These are phyloP conservation scores for Talinum fruticosum DNA, from an alignment of 148 eudicot species.

Conservation along the genomic window DNA sequence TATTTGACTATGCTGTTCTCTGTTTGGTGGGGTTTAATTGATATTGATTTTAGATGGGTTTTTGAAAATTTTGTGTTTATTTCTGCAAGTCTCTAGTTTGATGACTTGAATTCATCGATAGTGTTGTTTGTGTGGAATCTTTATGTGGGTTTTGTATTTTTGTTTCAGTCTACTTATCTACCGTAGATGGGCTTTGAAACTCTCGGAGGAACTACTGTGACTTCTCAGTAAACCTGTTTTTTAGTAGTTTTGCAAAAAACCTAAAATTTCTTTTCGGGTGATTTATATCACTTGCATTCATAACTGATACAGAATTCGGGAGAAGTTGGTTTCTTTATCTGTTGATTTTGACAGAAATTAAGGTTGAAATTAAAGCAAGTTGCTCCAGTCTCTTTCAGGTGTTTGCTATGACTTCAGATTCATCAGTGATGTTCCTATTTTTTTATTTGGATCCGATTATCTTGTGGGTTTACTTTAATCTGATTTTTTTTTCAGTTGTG, in stretches of 20 bases:
- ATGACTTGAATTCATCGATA: not conserved
- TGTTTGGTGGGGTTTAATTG: not conserved
- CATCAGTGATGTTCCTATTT: not conserved
- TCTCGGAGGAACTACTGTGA: too few species aligned
- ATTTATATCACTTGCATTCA: not conserved
- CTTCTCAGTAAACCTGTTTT: too few species aligned
- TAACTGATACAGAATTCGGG: not conserved
- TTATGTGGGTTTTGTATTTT: conserved; percentile 9
- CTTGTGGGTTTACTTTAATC: conserved; percentile 11
- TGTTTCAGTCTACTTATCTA: not conserved
- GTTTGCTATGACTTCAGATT: not conserved
- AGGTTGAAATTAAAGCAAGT: not conserved
- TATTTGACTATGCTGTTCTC: not conserved
- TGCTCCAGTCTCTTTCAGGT: not conserved
- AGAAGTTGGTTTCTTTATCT: not conserved
- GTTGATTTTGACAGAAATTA: not conserved
- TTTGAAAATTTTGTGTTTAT: not conserved
- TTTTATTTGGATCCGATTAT: not conserved
- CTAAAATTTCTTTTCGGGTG: too few species aligned
- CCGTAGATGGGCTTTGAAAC: not conserved
- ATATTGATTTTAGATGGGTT: not conserved
- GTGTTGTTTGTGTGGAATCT: conserved; percentile 1
- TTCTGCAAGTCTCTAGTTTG: too few species aligned
- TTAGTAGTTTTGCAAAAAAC: too few species aligned
- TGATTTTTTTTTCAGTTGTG: not conserved